phyloP scores from a whole-genome alignment of 768 basidiomycete genomes.

The Chiua virens region DNA sequence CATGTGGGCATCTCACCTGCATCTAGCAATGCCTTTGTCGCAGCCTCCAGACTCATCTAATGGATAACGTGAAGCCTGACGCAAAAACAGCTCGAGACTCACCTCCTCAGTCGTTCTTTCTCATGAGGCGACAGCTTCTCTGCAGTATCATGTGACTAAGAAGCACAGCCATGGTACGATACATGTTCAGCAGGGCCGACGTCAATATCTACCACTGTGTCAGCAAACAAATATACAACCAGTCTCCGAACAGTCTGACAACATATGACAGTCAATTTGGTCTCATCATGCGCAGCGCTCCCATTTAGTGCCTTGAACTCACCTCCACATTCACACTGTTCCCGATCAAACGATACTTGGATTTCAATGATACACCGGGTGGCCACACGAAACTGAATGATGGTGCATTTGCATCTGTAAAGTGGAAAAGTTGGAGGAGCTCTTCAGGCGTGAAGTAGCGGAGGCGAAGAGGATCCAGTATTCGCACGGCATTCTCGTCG shows the following conservation, averaged over 20 bases:
- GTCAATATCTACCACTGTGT: not conserved
- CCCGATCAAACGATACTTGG: conserved; percentile 75
- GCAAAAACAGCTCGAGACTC: conserved; percentile 2
- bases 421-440: conserved; percentile 66
- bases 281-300: not conserved
- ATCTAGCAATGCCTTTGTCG: conserved; percentile 84
- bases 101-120: conserved; percentile 67
- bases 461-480: conserved; percentile 57
- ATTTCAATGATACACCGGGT: conserved; percentile 54
- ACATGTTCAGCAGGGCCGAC: not conserved
- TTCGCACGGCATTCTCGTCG: conserved; percentile 46
- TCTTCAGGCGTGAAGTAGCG: conserved; percentile 78
- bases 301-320: not conserved
- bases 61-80: not conserved
- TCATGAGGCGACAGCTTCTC: conserved; percentile 7
- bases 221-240: conserved; percentile 54
- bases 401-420: conserved; percentile 31
- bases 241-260: conserved; percentile 53
- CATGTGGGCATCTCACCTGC: conserved; percentile 48
- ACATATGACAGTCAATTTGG: not conserved
- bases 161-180: too few relatives aligned
- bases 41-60: conserved; percentile 46
- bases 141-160: too few relatives aligned
- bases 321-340: conserved; percentile 83
- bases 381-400: conserved; percentile 60